These are phyloP conservation scores for Adenanthera pavonina DNA, from an alignment of 306 rosid species.

Conservation along the genomic window DNA sequence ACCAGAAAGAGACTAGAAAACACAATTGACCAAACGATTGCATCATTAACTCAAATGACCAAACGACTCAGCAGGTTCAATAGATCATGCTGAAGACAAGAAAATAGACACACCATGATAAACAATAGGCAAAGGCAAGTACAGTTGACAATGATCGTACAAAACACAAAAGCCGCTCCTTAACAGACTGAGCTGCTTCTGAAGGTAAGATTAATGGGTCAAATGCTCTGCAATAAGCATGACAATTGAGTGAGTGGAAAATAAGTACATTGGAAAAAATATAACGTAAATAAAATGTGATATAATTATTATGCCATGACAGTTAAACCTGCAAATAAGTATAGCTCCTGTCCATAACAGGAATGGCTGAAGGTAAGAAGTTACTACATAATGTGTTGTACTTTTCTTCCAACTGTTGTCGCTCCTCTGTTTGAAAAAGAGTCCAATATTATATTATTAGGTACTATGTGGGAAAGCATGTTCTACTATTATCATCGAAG, in stretches of 20 bases:
- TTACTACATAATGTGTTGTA: conserved; percentile 54
- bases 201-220: conserved; percentile 79
- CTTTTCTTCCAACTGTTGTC: conserved; percentile 87
- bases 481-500: conserved; percentile 4
- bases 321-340: conserved; percentile 80
- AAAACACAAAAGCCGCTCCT: conserved; percentile 76
- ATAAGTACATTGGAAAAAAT: conserved; percentile 34
- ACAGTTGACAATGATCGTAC: conserved; percentile 84
- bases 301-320: conserved; percentile 25
- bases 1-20: conserved; percentile 14
- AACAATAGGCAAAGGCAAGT: conserved; percentile 86
- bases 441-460: conserved; percentile 24
- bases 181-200: conserved; percentile 71
- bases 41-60: conserved; percentile 24
- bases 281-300: conserved; percentile 32
- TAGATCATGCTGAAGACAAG: conserved; percentile 3
- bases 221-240: conserved; percentile 66
- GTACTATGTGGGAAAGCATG: not conserved
- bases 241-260: conserved; percentile 24
- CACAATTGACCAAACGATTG: too few species aligned
- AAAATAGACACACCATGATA: conserved; percentile 72
- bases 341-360: conserved; percentile 83
- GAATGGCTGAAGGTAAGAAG: conserved; percentile 79
- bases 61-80: conserved; percentile 32
- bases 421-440: conserved; percentile 58